phyloP scores from a whole-genome alignment of 176 grass and related monocot species.

The Eragrostis curvula region DNA sequence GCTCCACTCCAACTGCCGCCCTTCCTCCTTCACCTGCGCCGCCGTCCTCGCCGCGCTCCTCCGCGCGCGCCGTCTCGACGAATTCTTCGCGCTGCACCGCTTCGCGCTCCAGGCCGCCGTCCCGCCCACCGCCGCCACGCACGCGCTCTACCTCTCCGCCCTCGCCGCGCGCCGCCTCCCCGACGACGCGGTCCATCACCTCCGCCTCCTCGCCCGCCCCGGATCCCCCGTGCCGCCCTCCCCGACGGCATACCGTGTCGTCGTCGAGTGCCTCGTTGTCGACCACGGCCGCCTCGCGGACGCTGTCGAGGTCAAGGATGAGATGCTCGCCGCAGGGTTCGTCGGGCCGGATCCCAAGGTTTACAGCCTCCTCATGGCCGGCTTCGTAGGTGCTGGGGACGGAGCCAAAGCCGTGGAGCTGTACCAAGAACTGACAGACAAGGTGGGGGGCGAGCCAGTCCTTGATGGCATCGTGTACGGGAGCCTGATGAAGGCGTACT shows the following conservation, averaged over 20 bases:
- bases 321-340: conserved; percentile 68
- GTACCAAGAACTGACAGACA: conserved; percentile 63
- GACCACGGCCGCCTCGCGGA: conserved; percentile 64
- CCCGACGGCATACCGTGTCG: conserved; percentile 74
- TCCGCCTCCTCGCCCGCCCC: conserved; percentile 64
- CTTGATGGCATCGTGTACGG: conserved; percentile 72
- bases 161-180: conserved; percentile 66
- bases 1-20: conserved; percentile 95
- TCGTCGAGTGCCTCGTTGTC: conserved; percentile 60
- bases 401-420: conserved; percentile 58
- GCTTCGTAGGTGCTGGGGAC: conserved; percentile 45
- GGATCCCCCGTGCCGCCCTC: conserved; percentile 68
- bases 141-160: conserved; percentile 80
- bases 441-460: conserved; percentile 54
- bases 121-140: conserved; percentile 74
- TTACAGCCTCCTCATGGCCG: conserved; percentile 71
- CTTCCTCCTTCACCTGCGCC: conserved; percentile 74
- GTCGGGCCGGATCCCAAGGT: conserved; percentile 73
- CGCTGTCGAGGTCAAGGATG: conserved; percentile 67
- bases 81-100: conserved; percentile 87
- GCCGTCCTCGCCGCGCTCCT: conserved; percentile 78
- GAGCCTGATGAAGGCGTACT: conserved; percentile 81
- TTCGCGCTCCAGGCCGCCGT: conserved; percentile 84
- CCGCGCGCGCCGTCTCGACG: conserved; percentile 61
- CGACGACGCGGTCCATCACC: conserved; percentile 72